Evolutionary conservation across 768 basidiomycete species (phyloP).

Genomic region (Porpolomopsis calyptriformis): DNA sequence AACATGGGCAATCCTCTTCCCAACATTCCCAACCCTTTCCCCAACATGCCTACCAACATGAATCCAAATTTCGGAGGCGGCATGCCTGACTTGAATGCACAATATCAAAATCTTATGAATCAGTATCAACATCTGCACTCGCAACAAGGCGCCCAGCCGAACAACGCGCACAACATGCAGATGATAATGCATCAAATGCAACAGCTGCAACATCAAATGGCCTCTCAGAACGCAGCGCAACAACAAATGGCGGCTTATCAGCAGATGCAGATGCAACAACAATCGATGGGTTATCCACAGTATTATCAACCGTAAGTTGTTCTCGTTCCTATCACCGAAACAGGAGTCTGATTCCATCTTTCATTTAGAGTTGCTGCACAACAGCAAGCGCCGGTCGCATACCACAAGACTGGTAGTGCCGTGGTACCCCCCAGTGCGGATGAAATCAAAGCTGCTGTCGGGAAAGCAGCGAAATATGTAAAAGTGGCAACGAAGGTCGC

Average conservation of each 20-base stretch:
- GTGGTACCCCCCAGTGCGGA: background rate
- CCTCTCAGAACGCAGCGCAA: no score
- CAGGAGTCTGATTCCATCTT: no score
- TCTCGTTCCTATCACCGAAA: no score
- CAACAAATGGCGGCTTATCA: background rate
- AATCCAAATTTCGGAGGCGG: background rate
- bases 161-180: background rate
- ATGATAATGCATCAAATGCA: background rate
- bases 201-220: background rate
- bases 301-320: background rate
- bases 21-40: constrained; percentile 11
- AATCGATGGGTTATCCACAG: background rate
- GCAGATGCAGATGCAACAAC: background rate
- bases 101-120: constrained; percentile 13
- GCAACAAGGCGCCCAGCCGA: constrained; percentile 6
- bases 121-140: constrained; percentile 10
- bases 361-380: background rate
- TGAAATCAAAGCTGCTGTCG: background rate
- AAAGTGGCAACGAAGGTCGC: background rate
- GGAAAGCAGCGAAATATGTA: constrained; percentile 2
- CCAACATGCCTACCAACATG: constrained; percentile 2
- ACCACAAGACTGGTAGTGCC: background rate
- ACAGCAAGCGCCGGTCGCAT: background rate
- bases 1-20: constrained; percentile 9
- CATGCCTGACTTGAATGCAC: constrained; percentile 1